Evolutionary conservation across 225 moss, liverwort and hornwort genomes (phyloP).

Genomic region (Neckera pumila): DNA sequence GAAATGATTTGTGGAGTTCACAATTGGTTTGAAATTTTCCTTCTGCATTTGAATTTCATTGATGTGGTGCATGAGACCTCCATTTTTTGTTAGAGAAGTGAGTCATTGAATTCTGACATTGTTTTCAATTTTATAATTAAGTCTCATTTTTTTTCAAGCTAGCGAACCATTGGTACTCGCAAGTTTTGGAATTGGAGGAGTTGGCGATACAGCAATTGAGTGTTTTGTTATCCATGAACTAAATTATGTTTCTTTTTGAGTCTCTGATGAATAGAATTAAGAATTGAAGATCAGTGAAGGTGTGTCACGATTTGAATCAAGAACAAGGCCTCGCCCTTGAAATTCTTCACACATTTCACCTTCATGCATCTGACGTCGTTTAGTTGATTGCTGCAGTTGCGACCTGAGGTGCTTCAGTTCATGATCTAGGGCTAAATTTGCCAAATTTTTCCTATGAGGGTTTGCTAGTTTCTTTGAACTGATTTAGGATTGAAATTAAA

Average conservation of each 20-base stretch:
- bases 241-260: background rate
- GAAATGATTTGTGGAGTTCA: background rate
- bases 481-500: background rate
- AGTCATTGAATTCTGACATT: background rate
- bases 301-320: background rate
- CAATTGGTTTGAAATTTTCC: background rate
- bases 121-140: background rate
- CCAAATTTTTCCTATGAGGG: background rate
- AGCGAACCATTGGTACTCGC: background rate
- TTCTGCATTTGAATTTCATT: background rate
- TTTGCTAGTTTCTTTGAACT: background rate
- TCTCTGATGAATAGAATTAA: background rate
- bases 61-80: background rate
- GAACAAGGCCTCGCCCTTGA: background rate
- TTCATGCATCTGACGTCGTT: background rate
- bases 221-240: background rate
- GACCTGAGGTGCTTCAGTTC: background rate
- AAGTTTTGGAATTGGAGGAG: background rate
- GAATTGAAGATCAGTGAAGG: background rate
- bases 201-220: background rate
- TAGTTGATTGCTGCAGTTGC: background rate
- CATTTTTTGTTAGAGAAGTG: background rate
- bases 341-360: background rate
- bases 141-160: background rate
- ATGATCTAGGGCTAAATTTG: background rate